These are phyloP conservation scores for Phaffomyces opuntiae DNA, from an alignment of 805 yeast species.

Conservation along the genomic window DNA sequence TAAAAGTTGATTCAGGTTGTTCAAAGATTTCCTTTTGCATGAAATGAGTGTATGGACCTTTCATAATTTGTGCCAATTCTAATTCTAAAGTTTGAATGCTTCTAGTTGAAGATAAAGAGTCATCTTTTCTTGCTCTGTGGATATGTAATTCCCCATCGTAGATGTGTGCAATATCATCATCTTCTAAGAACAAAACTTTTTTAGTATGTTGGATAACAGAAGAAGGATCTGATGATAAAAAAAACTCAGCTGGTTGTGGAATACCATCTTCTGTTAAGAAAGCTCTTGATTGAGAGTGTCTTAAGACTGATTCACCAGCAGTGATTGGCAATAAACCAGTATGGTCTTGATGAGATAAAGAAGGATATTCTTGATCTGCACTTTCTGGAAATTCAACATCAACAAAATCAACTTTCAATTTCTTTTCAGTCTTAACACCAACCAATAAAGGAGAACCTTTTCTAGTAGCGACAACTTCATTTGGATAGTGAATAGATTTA, in stretches of 20 bases:
- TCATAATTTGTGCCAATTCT: slow-evolving; percentile 97
- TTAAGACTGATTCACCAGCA: slow-evolving; percentile 48
- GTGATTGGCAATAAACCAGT: slow-evolving; percentile 44
- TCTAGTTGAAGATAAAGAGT: slow-evolving; percentile 88
- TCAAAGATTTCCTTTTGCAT: slow-evolving; percentile 99
- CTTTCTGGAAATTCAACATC: slow-evolving; percentile 87
- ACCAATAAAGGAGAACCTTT: slow-evolving; percentile 96
- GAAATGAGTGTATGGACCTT: slow-evolving; percentile 91
- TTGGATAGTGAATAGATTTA: slow-evolving; percentile 87
- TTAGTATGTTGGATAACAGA: slow-evolving; percentile 96
- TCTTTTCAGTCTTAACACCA: slow-evolving; percentile 94
- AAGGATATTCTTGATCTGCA: slow-evolving; percentile 24
- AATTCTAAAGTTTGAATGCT: slow-evolving; percentile 93
- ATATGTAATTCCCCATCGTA: slow-evolving; percentile 97
- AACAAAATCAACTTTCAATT: slow-evolving; percentile 94
- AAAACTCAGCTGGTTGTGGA: slow-evolving; percentile 93
- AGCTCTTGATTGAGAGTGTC: slow-evolving; percentile 94
- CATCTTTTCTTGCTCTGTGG: slow-evolving; percentile 88
- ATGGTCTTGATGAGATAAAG: slow-evolving; percentile 12
- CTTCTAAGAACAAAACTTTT: slow-evolving; percentile 93
- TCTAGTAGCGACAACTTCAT: slow-evolving; percentile 94
- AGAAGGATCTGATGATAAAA: slow-evolving; percentile 94
- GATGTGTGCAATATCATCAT: slow-evolving; percentile 97
- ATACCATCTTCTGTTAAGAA: slow-evolving; percentile 89
- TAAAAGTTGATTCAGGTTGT: slow-evolving; percentile 96